Percentiles rank a stretch among this genome's conserved stretches.
These are phyloP conservation scores for Clarireedia hainanense DNA, from an alignment of 2,329 filamentous ascomycete genomes.

Conservation along the genomic window DNA sequence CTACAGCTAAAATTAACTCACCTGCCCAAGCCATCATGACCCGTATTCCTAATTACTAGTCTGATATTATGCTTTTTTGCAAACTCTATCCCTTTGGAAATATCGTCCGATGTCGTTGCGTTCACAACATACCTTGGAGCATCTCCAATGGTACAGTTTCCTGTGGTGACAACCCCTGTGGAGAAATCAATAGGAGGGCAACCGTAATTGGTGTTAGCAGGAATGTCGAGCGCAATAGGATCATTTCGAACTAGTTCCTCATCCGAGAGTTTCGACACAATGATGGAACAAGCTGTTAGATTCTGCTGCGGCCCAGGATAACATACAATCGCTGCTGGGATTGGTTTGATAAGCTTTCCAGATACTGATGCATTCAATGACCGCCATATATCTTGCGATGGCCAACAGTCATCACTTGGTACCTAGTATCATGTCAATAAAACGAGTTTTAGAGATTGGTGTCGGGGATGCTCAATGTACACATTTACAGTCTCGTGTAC, in stretches of 20 bases:
- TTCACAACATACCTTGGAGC: slow-evolving; percentile 34
- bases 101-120: slow-evolving; percentile 30
- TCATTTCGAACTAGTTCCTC: slow-evolving; percentile 32
- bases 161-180: slow-evolving; percentile 1
- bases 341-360: slow-evolving; percentile 29
- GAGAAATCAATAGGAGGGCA: slow-evolving; percentile 27
- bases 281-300: slow-evolving; percentile 27
- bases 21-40: slow-evolving; percentile 38
- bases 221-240: slow-evolving; percentile 34
- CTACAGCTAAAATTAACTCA: neutral
- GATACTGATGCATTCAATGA: slow-evolving; percentile 28
- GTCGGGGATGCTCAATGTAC: neutral
- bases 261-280: slow-evolving; percentile 25
- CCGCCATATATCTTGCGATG: slow-evolving; percentile 25
- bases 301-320: slow-evolving; percentile 29
- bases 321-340: slow-evolving; percentile 30
- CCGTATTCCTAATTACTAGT: slow-evolving; percentile 36
- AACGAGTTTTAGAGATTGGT: too few relatives aligned
- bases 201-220: slow-evolving; percentile 35
- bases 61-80: slow-evolving; percentile 37
- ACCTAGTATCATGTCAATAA: slow-evolving; percentile 3
- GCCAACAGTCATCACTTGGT: slow-evolving; percentile 28
- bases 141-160: slow-evolving; percentile 32
- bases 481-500: slow-evolving; percentile 4
- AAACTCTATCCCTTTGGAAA: slow-evolving; percentile 36